Conservation (phyloP, 352 stramenopile genomes). For the Phytopythium cucurbitacearum region DNA sequence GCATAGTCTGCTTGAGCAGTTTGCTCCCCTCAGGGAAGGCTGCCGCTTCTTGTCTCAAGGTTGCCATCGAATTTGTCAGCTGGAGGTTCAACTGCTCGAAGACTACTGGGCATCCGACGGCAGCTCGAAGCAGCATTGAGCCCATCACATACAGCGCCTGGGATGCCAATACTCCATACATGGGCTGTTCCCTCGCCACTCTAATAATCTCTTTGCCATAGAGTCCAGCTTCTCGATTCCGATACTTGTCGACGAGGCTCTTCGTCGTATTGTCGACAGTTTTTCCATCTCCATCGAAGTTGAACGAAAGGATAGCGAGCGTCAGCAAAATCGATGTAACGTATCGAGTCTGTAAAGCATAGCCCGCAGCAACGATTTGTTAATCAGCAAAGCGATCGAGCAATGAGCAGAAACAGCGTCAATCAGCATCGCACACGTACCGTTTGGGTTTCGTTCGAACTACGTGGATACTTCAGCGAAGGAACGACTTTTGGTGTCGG, state of each 20-base stretch:
- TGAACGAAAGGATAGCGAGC: constrained; percentile 25
- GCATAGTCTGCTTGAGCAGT: constrained; percentile 8
- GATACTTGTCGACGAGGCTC: constrained; percentile 25
- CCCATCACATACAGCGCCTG: constrained; percentile 51
- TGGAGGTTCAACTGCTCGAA: constrained; percentile 45
- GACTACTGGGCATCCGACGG: constrained; percentile 43
- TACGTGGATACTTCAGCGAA: no score
- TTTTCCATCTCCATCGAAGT: constrained; percentile 25
- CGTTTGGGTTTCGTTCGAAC: no score
- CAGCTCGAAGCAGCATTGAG: constrained; percentile 31
- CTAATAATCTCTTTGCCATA: constrained; percentile 71
- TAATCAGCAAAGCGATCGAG: no score
- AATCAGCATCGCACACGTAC: no score
- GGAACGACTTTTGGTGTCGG: no score
- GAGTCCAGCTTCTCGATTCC: constrained; percentile 69
- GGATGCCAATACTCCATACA: constrained; percentile 23
- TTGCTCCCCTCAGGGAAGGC: constrained; percentile 1
- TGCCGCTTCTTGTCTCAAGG: constrained; percentile 5
- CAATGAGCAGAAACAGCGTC: no score
- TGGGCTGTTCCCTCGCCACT: constrained; percentile 17
- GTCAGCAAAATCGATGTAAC: constrained; percentile 17
- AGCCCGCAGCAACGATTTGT: no score
- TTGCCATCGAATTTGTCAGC: constrained; percentile 21
- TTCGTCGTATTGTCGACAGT: constrained; percentile 8
- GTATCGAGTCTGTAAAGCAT: no score